Evolutionary conservation across 108 stramenopile genomes (phyloP).

Genomic region (Skeletonema grethae): DNA sequence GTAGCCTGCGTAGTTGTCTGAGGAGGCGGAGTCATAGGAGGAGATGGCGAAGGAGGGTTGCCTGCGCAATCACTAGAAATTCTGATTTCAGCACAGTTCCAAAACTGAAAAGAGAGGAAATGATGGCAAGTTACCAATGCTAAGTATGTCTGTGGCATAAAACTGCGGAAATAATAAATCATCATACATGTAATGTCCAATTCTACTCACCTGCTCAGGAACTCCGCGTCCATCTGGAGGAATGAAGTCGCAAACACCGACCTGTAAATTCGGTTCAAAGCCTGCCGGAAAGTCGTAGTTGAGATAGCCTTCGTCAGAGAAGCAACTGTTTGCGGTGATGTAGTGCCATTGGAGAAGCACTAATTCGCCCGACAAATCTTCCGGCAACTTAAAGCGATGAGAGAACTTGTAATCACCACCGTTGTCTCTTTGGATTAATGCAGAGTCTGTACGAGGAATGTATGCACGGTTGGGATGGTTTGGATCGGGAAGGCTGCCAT

Average conservation of each 20-base stretch:
- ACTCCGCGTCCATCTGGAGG: background rate
- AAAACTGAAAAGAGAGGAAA: too few species aligned
- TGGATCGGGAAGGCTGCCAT: conserved; percentile 30
- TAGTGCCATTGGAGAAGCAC: conserved; percentile 27
- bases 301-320: background rate
- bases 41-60: background rate
- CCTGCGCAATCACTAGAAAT: background rate
- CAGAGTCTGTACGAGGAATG: background rate
- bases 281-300: background rate
- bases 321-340: conserved; percentile 45
- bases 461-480: conserved; percentile 52
- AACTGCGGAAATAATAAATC: too few species aligned
- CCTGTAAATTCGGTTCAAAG: background rate
- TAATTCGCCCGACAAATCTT: background rate
- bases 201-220: background rate
- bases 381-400: background rate
- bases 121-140: too few species aligned
- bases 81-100: background rate
- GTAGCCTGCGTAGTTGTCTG: background rate
- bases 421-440: conserved; percentile 1
- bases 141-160: too few species aligned
- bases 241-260: background rate
- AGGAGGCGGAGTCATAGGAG: background rate
- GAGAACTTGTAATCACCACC: background rate
- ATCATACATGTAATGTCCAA: background rate